Evolutionary conservation across 352 stramenopile genomes (phyloP).

Genomic region (Elongisporangium senticosum): DNA sequence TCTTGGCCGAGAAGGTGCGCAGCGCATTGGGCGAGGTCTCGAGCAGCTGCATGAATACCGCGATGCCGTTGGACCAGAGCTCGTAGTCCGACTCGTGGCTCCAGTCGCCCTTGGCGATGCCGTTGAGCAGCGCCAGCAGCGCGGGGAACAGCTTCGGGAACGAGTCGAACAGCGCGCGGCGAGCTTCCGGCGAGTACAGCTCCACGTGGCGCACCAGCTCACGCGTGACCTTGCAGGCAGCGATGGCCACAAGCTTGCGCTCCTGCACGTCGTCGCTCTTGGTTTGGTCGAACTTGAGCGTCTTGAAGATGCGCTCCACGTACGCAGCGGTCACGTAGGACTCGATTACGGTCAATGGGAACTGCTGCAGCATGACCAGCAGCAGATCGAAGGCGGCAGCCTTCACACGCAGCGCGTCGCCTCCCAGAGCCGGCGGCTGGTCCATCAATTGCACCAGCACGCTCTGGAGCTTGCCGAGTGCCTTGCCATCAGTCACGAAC

Average conservation of each 20-base stretch:
- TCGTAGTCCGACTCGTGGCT: slow-evolving; percentile 11
- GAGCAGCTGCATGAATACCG: slow-evolving; percentile 42
- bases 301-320: slow-evolving; percentile 59
- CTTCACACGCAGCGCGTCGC: slow-evolving; percentile 16
- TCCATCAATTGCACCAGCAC: slow-evolving; percentile 59
- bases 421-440: slow-evolving; percentile 18
- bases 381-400: slow-evolving; percentile 57
- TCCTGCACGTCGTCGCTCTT: slow-evolving; percentile 17
- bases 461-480: slow-evolving; percentile 66
- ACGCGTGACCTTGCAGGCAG: slow-evolving; percentile 36
- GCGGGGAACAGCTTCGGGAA: slow-evolving; percentile 55
- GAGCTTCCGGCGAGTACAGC: slow-evolving; percentile 44
- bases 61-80: slow-evolving; percentile 27
- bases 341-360: slow-evolving; percentile 54
- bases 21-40: slow-evolving; percentile 48
- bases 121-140: slow-evolving; percentile 35
- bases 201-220: slow-evolving; percentile 46
- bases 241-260: slow-evolving; percentile 19
- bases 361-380: slow-evolving; percentile 52
- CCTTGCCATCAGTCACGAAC: slow-evolving; percentile 66
- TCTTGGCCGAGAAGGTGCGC: slow-evolving; percentile 51
- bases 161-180: slow-evolving; percentile 53
- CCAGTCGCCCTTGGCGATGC: slow-evolving; percentile 22
- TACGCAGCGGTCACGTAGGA: slow-evolving; percentile 35
- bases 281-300: slow-evolving; percentile 55